Conservation (phyloP, 2,329 filamentous ascomycete species). For the Leptosphaerulina australis region DNA sequence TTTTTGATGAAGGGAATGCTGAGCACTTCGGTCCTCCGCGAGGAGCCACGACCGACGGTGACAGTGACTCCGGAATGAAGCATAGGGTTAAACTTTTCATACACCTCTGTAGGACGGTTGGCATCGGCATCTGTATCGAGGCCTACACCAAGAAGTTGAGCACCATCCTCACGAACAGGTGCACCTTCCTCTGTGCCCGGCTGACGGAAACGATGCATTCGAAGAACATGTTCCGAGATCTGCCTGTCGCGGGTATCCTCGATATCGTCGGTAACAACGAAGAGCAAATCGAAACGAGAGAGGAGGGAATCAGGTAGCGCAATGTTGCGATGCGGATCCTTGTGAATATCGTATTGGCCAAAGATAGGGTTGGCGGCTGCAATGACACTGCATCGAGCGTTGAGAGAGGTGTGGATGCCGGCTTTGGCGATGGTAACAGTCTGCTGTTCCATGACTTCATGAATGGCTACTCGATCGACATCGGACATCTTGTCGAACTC, state of each 20-base stretch:
- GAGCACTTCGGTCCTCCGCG: conserved; percentile 82
- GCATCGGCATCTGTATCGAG: conserved; percentile 76
- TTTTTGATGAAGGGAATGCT: conserved; percentile 99
- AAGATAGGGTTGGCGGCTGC: conserved; percentile 98
- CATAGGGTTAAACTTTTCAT: conserved; percentile 96
- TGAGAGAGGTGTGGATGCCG: conserved; percentile 95
- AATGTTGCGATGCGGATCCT: conserved; percentile 98
- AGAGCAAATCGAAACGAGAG: conserved; percentile 97
- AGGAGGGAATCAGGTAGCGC: conserved; percentile 93
- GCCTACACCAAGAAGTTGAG: conserved; percentile 86
- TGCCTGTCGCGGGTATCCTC: conserved; percentile 90
- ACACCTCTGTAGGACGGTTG: conserved; percentile 83
- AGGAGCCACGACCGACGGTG: conserved; percentile 73
- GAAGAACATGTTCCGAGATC: conserved; percentile 93
- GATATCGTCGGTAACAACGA: conserved; percentile 97
- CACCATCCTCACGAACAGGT: conserved; percentile 85
- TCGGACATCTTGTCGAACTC: conserved; percentile 99
- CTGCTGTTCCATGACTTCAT: conserved; percentile 99
- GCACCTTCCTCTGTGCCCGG: conserved; percentile 92
- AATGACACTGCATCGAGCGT: conserved; percentile 94
- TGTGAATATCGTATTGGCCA: conserved; percentile 97
- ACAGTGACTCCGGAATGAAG: conserved; percentile 88
- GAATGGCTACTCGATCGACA: conserved; percentile 94
- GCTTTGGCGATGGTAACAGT: conserved; percentile 99
- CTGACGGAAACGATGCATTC: conserved; percentile 95